Evolutionary conservation across 495 filamentous ascomycete species (phyloP).

Genomic region (Xylaria intraflava): DNA sequence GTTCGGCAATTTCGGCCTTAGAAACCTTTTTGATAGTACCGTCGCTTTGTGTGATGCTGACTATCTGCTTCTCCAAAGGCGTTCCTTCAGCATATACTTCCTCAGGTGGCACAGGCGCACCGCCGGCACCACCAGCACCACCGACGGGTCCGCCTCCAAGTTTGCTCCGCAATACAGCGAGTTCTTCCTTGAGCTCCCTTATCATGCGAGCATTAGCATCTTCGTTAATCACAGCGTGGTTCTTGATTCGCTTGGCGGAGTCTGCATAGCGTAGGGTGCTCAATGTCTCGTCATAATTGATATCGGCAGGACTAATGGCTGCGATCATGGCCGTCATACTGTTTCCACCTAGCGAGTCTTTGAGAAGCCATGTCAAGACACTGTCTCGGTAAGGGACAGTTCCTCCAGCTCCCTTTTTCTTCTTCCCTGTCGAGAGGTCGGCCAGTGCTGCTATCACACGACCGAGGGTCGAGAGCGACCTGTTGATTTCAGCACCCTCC

Average conservation of each 20-base stretch:
- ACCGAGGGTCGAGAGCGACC: constrained; percentile 91
- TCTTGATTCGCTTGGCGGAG: constrained; percentile 98
- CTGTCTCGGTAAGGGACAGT: constrained; percentile 98
- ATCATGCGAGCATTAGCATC: constrained; percentile 99
- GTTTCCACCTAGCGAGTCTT: constrained; percentile 96
- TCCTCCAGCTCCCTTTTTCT: constrained; percentile 60
- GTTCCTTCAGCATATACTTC: constrained; percentile 87
- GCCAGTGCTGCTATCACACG: constrained; percentile 97
- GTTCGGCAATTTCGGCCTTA: constrained; percentile 96
- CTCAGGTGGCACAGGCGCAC: constrained; percentile 48
- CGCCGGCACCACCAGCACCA: constrained; percentile 37
- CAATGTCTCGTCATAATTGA: constrained; percentile 97
- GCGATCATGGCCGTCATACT: constrained; percentile 99
- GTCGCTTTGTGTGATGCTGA: constrained; percentile 83
- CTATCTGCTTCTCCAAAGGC: constrained; percentile 89
- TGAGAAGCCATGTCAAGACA: constrained; percentile 91
- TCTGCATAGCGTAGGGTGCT: constrained; percentile 95
- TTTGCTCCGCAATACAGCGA: constrained; percentile 80
- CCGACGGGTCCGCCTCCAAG: constrained; percentile 60
- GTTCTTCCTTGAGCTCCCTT: constrained; percentile 90
- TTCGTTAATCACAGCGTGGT: constrained; percentile 98
- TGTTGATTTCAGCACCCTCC: constrained; percentile 98
- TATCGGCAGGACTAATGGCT: constrained; percentile 95
- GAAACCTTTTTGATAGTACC: constrained; percentile 90
- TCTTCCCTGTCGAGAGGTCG: constrained; percentile 80